Percentiles rank a stretch among this genome's conserved stretches.
Evolutionary conservation across 192 early-diverging fungal genomes (phyloP).

Genomic region (Coemansia sp.): DNA sequence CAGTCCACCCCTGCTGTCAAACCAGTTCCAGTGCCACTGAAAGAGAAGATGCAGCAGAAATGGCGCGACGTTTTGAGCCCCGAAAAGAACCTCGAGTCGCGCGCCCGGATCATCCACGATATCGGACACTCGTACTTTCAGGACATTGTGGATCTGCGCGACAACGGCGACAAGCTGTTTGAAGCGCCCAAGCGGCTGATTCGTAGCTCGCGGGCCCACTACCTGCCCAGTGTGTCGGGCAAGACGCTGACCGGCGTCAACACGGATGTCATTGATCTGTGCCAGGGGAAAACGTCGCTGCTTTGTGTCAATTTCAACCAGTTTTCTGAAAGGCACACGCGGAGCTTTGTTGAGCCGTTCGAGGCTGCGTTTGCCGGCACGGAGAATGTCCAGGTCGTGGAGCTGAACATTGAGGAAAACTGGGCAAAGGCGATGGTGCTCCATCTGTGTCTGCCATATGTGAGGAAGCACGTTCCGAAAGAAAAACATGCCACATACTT

Average conservation of each 20-base stretch:
- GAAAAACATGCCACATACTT: slow-evolving; percentile 28
- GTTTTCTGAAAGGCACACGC: slow-evolving; percentile 48
- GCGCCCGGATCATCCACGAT: slow-evolving; percentile 45
- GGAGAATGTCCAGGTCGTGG: slow-evolving; percentile 34
- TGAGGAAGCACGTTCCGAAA: slow-evolving; percentile 29
- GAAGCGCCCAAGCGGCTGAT: slow-evolving; percentile 42
- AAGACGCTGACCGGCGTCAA: slow-evolving; percentile 25
- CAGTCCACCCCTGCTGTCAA: slow-evolving; percentile 31
- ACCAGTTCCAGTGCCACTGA: slow-evolving; percentile 13
- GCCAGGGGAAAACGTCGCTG: slow-evolving; percentile 36
- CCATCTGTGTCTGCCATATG: slow-evolving; percentile 34
- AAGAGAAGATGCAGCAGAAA: slow-evolving; percentile 24
- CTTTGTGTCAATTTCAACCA: slow-evolving; percentile 49
- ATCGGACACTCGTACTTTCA: slow-evolving; percentile 52
- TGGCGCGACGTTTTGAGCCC: slow-evolving; percentile 43
- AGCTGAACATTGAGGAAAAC: slow-evolving; percentile 54
- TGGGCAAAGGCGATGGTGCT: slow-evolving; percentile 48
- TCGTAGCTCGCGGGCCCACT: slow-evolving; percentile 26
- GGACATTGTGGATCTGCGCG: slow-evolving; percentile 51
- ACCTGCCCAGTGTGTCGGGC: slow-evolving; percentile 46
- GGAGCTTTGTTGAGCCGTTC: slow-evolving; percentile 38
- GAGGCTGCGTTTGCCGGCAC: slow-evolving; percentile 19
- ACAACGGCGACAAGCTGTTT: slow-evolving; percentile 52
- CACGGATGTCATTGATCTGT: slow-evolving; percentile 26
- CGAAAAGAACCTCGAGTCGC: slow-evolving; percentile 51